These are phyloP conservation scores for Gaultheria prostrata DNA, from an alignment of 148 eudicot genomes.

Conservation along the genomic window DNA sequence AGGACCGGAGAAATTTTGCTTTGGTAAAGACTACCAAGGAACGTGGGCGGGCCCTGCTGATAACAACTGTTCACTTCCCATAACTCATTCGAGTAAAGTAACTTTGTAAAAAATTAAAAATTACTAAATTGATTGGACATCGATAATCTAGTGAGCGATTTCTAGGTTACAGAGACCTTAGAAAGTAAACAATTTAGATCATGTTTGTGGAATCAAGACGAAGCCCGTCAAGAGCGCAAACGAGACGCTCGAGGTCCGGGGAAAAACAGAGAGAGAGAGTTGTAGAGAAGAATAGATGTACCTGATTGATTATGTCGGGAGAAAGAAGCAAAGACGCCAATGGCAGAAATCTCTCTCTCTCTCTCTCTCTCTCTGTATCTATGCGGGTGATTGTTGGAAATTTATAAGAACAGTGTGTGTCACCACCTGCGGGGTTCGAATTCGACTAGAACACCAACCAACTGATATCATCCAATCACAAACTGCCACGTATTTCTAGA, in stretches of 20 bases:
- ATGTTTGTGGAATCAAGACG: too few species aligned
- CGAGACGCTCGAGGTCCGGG: too few species aligned
- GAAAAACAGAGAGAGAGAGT: not conserved
- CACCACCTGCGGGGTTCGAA: not conserved
- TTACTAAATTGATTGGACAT: not conserved
- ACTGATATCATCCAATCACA: not conserved
- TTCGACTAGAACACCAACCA: not conserved
- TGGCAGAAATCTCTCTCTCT: not conserved
- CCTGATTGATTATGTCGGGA: not conserved
- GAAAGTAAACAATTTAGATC: not conserved
- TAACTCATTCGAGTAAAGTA: not conserved
- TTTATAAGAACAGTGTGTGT: not conserved
- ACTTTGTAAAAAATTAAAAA: not conserved
- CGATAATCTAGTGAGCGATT: not conserved
- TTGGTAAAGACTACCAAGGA: not conserved
- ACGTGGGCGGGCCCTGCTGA: not conserved
- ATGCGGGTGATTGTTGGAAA: not conserved
- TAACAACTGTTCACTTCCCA: not conserved
- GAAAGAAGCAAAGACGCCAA: conserved; percentile 10
- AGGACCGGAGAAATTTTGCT: not conserved
- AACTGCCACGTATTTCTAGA: conserved; percentile 3
- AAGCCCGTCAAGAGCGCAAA: too few species aligned
- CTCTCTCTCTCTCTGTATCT: conserved; percentile 15
- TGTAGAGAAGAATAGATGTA: not conserved
- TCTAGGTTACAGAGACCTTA: not conserved